A percentile compares a stretch with the other conserved stretches of the same genome.
Evolutionary conservation across 805 yeast species (phyloP).

Genomic region (Yarrowia yakushimensis): DNA sequence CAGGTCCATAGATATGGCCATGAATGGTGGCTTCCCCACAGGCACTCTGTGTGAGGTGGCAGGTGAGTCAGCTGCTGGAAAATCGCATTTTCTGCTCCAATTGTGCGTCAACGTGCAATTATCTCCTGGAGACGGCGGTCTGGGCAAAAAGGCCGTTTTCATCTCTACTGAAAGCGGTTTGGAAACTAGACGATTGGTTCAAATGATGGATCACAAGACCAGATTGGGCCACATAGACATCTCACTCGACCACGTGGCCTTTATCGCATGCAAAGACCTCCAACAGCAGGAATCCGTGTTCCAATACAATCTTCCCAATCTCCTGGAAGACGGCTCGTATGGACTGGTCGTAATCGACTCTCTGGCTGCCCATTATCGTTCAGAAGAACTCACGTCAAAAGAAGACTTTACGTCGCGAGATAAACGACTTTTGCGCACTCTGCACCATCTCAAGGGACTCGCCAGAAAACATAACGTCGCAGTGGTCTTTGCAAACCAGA

Average conservation of each 20-base stretch:
- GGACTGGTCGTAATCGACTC: conserved; percentile 73
- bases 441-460: conserved; percentile 48
- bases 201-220: conserved; percentile 39
- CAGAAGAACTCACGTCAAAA: conserved; percentile 40
- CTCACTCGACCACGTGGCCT: conserved; percentile 44
- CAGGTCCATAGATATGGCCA: conserved; percentile 44
- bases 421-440: conserved; percentile 36
- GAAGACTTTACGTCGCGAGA: not conserved
- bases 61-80: conserved; percentile 85
- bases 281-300: conserved; percentile 73
- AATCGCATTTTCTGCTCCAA: conserved; percentile 74
- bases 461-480: conserved; percentile 53
- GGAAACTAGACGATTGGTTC: conserved; percentile 61
- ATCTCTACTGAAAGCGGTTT: conserved; percentile 75
- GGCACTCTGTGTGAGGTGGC: conserved; percentile 67
- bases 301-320: conserved; percentile 62
- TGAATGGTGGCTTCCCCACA: conserved; percentile 56
- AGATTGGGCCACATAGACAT: conserved; percentile 28
- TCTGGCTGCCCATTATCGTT: conserved; percentile 68
- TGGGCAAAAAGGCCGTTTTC: conserved; percentile 54
- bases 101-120: conserved; percentile 58
- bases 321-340: conserved; percentile 44
- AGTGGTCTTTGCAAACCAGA: conserved; percentile 73
- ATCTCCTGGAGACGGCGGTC: conserved; percentile 47
- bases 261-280: conserved; percentile 60